Percentiles rank a stretch among this genome's conserved stretches.
Conservation (phyloP, 805 yeast species). For the Lipomyces oligophaga region DNA sequence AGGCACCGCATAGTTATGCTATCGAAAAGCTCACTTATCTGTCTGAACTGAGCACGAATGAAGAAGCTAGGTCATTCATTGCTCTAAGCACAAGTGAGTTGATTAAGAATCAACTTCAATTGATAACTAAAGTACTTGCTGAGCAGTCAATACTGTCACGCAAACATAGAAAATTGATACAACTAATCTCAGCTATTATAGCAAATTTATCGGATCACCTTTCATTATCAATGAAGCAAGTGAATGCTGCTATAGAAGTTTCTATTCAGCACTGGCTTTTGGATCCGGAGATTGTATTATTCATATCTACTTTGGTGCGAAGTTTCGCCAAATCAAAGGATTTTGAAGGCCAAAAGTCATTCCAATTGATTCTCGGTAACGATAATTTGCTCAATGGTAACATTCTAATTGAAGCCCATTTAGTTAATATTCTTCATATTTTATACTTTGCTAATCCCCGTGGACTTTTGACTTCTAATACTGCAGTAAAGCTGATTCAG, state of each 20-base stretch:
- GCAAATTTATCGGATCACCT: too few species aligned
- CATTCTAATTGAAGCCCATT: constrained; percentile 23
- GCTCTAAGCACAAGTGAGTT: too few species aligned
- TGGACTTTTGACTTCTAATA: constrained; percentile 45
- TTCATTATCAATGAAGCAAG: too few species aligned
- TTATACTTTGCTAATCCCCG: constrained; percentile 49
- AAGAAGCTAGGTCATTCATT: too few species aligned
- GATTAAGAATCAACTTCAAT: too few species aligned
- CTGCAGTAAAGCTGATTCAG: constrained; percentile 50
- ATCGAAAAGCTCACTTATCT: too few species aligned
- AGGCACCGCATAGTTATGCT: too few species aligned
- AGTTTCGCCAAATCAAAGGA: constrained; percentile 22
- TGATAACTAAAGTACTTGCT: too few species aligned
- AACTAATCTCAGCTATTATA: too few species aligned
- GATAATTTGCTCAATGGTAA: constrained; percentile 30
- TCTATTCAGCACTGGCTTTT: constrained; percentile 45
- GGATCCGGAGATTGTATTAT: constrained; percentile 43
- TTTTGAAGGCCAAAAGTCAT: constrained; percentile 46
- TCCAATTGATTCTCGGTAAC: constrained; percentile 63
- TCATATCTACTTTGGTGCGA: constrained; percentile 40
- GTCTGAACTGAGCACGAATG: too few species aligned
- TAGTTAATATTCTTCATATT: constrained; percentile 47
- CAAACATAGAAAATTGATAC: too few species aligned
- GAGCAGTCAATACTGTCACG: too few species aligned
- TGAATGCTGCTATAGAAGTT: constrained; percentile 37